Evolutionary conservation across 345 rosid genomes (phyloP).

Genomic region (Salix exigua): DNA sequence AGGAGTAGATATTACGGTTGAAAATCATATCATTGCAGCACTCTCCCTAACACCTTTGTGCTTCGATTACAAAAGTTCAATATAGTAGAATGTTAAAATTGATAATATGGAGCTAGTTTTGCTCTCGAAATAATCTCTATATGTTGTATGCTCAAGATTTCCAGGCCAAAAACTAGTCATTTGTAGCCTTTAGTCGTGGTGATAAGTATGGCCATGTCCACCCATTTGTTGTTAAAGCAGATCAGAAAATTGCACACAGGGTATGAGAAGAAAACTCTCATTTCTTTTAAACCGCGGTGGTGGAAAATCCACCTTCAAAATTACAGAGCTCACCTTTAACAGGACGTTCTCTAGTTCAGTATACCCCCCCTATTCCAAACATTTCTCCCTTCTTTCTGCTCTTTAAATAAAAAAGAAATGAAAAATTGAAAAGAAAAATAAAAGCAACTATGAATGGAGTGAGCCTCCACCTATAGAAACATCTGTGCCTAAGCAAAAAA

Average conservation of each 20-base stretch:
- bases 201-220: neutral
- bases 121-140: too few relatives aligned
- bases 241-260: neutral
- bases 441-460: slow-evolving; percentile 23
- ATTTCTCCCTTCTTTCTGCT: slow-evolving; percentile 11
- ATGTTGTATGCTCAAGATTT: too few relatives aligned
- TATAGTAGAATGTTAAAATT: too few relatives aligned
- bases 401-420: neutral
- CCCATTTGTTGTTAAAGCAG: neutral
- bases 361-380: slow-evolving; percentile 36
- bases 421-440: neutral
- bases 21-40: too few relatives aligned
- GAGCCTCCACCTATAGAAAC: slow-evolving; percentile 29
- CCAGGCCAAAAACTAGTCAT: too few relatives aligned
- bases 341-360: slow-evolving; percentile 27
- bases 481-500: slow-evolving; percentile 7
- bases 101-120: too few relatives aligned
- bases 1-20: too few relatives aligned
- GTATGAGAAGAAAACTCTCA: slow-evolving; percentile 8
- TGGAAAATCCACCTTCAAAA: slow-evolving; percentile 43
- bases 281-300: slow-evolving; percentile 32
- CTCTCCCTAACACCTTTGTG: too few relatives aligned
- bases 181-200: neutral
- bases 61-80: too few relatives aligned
- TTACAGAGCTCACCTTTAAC: slow-evolving; percentile 30